These are phyloP conservation scores for Geoglossum glabrum DNA, from an alignment of 495 filamentous ascomycete species.

Conservation along the genomic window DNA sequence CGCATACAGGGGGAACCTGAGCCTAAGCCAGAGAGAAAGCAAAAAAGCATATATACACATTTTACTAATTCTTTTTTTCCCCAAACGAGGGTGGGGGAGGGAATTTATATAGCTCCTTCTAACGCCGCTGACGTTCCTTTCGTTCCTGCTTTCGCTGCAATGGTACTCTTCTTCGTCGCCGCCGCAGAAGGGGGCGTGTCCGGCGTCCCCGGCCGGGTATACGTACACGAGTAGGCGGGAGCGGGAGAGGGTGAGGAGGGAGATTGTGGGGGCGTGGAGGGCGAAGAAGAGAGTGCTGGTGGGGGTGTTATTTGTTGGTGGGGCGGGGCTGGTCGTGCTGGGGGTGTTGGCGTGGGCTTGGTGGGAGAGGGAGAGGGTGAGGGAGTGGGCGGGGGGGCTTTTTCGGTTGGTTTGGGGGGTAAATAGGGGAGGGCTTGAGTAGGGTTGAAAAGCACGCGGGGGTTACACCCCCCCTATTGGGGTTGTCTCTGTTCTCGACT, in stretches of 20 bases:
- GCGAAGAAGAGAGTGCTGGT: background rate
- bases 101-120: slow-evolving; percentile 4
- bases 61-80: too few relatives aligned
- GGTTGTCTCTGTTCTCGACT: too few relatives aligned
- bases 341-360: background rate
- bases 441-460: too few relatives aligned
- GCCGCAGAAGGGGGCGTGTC: too few relatives aligned
- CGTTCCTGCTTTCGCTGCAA: slow-evolving; percentile 3
- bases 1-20: too few relatives aligned
- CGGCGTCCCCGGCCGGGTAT: too few relatives aligned
- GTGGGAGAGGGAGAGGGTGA: background rate
- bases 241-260: background rate
- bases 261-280: background rate
- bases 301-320: background rate
- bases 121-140: slow-evolving; percentile 1
- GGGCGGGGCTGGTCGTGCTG: background rate
- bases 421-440: too few relatives aligned
- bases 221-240: too few relatives aligned
- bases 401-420: background rate
- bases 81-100: too few relatives aligned
- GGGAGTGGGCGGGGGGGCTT: background rate
- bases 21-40: too few relatives aligned
- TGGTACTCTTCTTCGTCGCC: background rate
- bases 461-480: too few relatives aligned
- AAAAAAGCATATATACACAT: too few relatives aligned